Conservation (phyloP, 208 protist genomes). For the Strigomonas culicis region DNA sequence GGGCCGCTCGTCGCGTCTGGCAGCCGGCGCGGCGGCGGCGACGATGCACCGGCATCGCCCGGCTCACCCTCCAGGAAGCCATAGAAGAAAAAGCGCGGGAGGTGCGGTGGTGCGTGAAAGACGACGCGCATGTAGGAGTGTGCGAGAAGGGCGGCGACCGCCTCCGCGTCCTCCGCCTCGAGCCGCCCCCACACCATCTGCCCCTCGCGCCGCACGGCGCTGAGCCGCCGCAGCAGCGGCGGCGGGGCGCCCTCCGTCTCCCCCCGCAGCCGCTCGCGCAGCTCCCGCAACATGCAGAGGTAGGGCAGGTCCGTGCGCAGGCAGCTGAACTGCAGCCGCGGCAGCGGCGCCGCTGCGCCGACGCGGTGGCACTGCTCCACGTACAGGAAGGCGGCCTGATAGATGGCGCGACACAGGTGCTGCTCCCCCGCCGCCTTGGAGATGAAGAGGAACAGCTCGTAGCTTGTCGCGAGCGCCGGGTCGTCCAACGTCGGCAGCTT, state of each 20-base stretch:
- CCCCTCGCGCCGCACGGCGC: background rate
- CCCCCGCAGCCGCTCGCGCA: slow-evolving; percentile 27
- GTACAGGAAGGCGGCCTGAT: slow-evolving; percentile 34
- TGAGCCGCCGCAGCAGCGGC: slow-evolving; percentile 2
- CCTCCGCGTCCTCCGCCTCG: background rate
- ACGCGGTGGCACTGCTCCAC: slow-evolving; percentile 23
- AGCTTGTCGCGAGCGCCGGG: background rate
- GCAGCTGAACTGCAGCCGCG: slow-evolving; percentile 31
- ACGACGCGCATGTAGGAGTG: background rate
- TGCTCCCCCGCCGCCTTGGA: slow-evolving; percentile 45
- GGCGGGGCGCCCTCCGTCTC: background rate
- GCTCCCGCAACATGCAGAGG: slow-evolving; percentile 39
- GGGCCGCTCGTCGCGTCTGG: background rate
- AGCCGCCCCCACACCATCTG: background rate
- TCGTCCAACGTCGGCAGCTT: background rate
- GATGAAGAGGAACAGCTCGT: slow-evolving; percentile 35
- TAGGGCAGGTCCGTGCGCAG: slow-evolving; percentile 39
- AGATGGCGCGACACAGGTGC: slow-evolving; percentile 33
- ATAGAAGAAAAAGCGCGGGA: slow-evolving; percentile 7
- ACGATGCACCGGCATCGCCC: background rate
- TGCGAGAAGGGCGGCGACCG: slow-evolving; percentile 14
- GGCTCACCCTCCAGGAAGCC: slow-evolving; percentile 16
- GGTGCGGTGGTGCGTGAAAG: slow-evolving; percentile 10
- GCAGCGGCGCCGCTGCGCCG: slow-evolving; percentile 19
- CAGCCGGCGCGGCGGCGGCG: background rate